Evolutionary conservation across 106 monocot species (phyloP).

Genomic region (Dioscorea zingiberensis): DNA sequence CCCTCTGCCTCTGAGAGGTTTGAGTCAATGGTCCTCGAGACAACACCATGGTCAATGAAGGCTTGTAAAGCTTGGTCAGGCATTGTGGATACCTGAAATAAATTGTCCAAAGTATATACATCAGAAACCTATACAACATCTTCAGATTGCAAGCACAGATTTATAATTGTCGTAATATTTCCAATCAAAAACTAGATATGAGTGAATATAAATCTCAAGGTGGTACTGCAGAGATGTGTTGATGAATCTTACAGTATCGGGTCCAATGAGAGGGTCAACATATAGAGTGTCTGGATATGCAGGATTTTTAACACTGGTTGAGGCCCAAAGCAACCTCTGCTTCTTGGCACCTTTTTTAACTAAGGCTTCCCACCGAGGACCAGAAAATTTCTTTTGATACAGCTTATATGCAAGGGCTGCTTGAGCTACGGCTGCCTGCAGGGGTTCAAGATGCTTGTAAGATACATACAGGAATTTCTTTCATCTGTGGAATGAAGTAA

Average conservation of each 20-base stretch:
- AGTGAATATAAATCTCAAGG: too few relatives aligned
- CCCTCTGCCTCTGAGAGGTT: conserved; percentile 76
- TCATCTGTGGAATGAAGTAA: too few relatives aligned
- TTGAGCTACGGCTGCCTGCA: conserved; percentile 89
- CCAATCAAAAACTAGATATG: too few relatives aligned
- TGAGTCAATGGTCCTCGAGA: conserved; percentile 71
- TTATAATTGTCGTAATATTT: too few relatives aligned
- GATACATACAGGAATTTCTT: too few relatives aligned
- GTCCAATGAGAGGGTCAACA: conserved; percentile 80
- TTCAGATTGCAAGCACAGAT: too few relatives aligned
- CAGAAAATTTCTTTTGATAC: conserved; percentile 95
- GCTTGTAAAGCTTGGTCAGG: conserved; percentile 84
- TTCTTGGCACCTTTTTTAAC: conserved; percentile 93
- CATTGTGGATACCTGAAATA: conserved; percentile 88
- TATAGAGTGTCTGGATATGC: conserved; percentile 87
- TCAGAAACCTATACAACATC: too few relatives aligned
- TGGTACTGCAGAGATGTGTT: not conserved
- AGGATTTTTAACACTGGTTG: conserved; percentile 94
- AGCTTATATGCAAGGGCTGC: conserved; percentile 77
- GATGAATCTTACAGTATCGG: conserved; percentile 59
- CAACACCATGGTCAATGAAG: conserved; percentile 69
- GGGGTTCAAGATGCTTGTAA: not conserved
- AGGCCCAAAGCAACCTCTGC: conserved; percentile 92
- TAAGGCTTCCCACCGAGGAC: conserved; percentile 86
- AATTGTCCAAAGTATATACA: too few relatives aligned